phyloP scores from a whole-genome alignment of 257 asterid genomes.

The Anisodus tanguticus region DNA sequence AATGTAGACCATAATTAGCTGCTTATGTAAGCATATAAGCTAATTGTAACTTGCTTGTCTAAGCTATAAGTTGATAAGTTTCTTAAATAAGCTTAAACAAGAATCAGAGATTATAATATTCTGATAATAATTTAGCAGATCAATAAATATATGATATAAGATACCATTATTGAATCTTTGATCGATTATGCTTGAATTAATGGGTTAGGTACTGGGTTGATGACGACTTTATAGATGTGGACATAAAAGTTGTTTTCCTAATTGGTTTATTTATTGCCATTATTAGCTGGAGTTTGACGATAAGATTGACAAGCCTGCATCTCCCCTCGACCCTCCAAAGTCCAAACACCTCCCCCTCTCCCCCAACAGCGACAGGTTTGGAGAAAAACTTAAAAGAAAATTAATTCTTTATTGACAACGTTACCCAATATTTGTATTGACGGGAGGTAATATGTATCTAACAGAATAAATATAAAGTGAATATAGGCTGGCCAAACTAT shows the following conservation, averaged over 20 bases:
- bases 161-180: constrained; percentile 18
- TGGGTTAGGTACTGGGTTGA: constrained; percentile 18
- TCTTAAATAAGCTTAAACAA: neutral
- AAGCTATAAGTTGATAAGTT: neutral
- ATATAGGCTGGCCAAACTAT: too few relatives aligned
- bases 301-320: neutral
- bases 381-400: too few relatives aligned
- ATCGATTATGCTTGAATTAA: neutral
- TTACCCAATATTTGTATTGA: too few relatives aligned
- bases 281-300: neutral
- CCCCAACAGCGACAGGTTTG: neutral
- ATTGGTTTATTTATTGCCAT: neutral
- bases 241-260: neutral
- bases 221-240: neutral
- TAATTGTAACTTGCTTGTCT: neutral
- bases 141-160: neutral
- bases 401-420: too few relatives aligned
- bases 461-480: too few relatives aligned
- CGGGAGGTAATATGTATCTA: too few relatives aligned
- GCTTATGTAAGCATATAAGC: neutral
- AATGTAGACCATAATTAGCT: neutral
- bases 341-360: neutral
- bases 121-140: neutral
- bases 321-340: too few relatives aligned
- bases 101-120: neutral